Evolutionary conservation across 169 alveolate genomes (phyloP).

Genomic region (Babesia divergens): DNA sequence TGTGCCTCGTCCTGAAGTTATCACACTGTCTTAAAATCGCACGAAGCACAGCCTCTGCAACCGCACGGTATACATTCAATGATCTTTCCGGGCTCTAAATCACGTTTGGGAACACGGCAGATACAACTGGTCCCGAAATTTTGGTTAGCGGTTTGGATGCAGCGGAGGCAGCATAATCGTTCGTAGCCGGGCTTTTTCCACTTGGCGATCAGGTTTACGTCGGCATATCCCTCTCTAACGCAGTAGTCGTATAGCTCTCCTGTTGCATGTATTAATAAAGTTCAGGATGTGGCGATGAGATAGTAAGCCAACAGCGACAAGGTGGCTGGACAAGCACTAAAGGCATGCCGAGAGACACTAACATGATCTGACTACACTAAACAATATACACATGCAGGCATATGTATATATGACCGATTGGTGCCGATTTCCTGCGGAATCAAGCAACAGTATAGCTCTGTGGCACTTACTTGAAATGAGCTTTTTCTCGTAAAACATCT

Average conservation of each 20-base stretch:
- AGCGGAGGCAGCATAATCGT: conserved; percentile 93
- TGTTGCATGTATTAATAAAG: neutral
- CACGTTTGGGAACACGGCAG: conserved; percentile 97
- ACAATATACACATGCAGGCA: neutral
- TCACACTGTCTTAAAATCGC: conserved; percentile 55
- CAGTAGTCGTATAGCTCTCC: conserved; percentile 96
- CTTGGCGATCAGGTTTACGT: conserved; percentile 94
- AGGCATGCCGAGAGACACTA: neutral
- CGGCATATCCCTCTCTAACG: conserved; percentile 94
- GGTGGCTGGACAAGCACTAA: neutral
- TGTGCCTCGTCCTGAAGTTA: neutral
- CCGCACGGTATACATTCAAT: conserved; percentile 98
- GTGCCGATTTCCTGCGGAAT: too few species aligned
- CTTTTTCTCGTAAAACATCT: conserved; percentile 88
- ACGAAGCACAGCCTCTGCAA: conserved; percentile 97
- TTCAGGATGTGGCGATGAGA: too few species aligned
- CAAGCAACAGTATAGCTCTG: too few species aligned
- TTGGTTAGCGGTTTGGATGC: conserved; percentile 90
- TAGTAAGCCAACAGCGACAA: too few species aligned
- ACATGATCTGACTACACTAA: neutral
- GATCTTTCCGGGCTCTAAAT: conserved; percentile 82
- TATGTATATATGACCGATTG: too few species aligned
- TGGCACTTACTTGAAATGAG: conserved; percentile 86
- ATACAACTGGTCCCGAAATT: conserved; percentile 95
- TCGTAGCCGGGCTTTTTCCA: conserved; percentile 99